Evolutionary conservation across 2,329 filamentous ascomycete genomes (phyloP).

Genomic region (Xylaria sp.): DNA sequence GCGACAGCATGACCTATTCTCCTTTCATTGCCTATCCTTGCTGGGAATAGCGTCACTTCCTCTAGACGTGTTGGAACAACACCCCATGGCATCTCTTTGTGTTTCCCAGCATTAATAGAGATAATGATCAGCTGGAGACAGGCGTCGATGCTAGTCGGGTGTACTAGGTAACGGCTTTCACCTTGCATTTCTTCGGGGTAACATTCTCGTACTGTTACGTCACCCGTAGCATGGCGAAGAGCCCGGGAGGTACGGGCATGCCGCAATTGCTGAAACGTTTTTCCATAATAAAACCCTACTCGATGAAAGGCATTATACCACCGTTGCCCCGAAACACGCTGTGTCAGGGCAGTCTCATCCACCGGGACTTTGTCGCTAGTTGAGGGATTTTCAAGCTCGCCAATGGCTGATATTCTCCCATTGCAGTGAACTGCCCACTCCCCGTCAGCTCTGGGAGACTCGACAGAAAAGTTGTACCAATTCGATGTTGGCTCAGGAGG

Average conservation of each 20-base stretch:
- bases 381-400: neutral
- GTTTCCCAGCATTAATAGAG: conserved; percentile 47
- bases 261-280: conserved; percentile 50
- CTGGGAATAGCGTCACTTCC: conserved; percentile 26
- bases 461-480: conserved; percentile 39
- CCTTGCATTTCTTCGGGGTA: conserved; percentile 34
- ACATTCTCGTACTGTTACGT: conserved; percentile 33
- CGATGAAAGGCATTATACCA: conserved; percentile 51
- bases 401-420: conserved; percentile 31
- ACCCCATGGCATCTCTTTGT: conserved; percentile 48
- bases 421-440: conserved; percentile 37
- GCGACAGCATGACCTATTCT: conserved; percentile 36
- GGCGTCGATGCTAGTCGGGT: conserved; percentile 55
- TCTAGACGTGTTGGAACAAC: conserved; percentile 46
- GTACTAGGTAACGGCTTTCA: conserved; percentile 55
- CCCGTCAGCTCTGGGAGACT: conserved; percentile 27
- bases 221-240: conserved; percentile 36
- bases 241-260: conserved; percentile 45
- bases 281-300: conserved; percentile 54
- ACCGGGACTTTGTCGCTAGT: conserved; percentile 15
- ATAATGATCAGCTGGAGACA: conserved; percentile 51
- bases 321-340: conserved; percentile 44
- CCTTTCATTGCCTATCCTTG: neutral
- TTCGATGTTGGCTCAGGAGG: conserved; percentile 32
- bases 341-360: conserved; percentile 35